Conservation (phyloP, 495 filamentous ascomycete genomes). For the Aspergillus ellipticus region DNA sequence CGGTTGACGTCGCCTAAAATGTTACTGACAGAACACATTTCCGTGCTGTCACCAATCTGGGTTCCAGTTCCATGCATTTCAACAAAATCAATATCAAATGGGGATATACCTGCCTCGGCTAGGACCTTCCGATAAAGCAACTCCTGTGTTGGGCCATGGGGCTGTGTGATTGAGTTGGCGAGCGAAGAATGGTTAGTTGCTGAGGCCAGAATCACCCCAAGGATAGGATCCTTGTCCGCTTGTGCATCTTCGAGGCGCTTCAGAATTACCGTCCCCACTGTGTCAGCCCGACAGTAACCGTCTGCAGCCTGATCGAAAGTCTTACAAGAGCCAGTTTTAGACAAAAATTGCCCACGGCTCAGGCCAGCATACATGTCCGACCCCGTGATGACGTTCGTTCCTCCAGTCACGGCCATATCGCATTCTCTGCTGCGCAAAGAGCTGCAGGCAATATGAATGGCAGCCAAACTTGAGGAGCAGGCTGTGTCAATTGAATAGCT, state of each 20-base stretch:
- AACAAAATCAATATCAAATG: constrained; percentile 46
- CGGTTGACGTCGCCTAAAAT: constrained; percentile 2
- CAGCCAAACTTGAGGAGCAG: constrained; percentile 61
- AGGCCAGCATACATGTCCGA: constrained; percentile 70
- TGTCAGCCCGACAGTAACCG: constrained; percentile 64
- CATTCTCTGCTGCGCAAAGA: constrained; percentile 63
- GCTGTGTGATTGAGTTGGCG: constrained; percentile 45
- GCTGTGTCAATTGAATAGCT: constrained; percentile 74
- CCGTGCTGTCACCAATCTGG: constrained; percentile 34
- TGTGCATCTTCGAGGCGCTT: constrained; percentile 45
- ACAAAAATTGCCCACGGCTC: constrained; percentile 64
- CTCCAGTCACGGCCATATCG: constrained; percentile 69
- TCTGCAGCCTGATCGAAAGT: constrained; percentile 65
- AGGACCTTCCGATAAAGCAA: constrained; percentile 43
- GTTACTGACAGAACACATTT: constrained; percentile 26
- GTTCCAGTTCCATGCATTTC: constrained; percentile 50
- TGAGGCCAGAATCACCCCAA: constrained; percentile 30
- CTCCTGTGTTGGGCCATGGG: constrained; percentile 48
- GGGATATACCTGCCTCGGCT: constrained; percentile 41
- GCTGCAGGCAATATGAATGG: constrained; percentile 55
- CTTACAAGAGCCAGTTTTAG: constrained; percentile 62
- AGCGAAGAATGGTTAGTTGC: constrained; percentile 44
- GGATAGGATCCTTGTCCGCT: constrained; percentile 43
- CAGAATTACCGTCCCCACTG: constrained; percentile 38
- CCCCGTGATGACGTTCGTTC: constrained; percentile 61